Conservation (phyloP, 73 alveolate genomes). For the Symbiodinium natans region DNA sequence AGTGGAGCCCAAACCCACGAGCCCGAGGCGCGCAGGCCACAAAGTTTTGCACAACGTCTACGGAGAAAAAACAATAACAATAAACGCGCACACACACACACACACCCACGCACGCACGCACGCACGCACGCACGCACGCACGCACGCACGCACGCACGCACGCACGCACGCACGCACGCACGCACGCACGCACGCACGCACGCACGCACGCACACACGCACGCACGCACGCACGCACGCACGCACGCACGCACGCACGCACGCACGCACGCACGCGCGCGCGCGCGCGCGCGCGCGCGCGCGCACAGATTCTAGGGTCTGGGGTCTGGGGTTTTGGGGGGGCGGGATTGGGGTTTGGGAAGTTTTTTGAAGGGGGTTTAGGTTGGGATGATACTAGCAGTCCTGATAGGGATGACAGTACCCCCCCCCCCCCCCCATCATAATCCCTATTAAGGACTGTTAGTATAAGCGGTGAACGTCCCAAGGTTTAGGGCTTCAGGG, state of each 20-base stretch:
- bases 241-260: slow-evolving; percentile 28
- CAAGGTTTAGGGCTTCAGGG: too few species aligned
- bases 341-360: too few species aligned
- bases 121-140: slow-evolving; percentile 8
- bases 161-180: slow-evolving; percentile 38
- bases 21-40: too few species aligned
- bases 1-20: too few species aligned
- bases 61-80: too few species aligned
- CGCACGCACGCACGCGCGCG: slow-evolving; percentile 20
- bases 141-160: slow-evolving; percentile 28
- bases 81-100: slow-evolving; percentile 19
- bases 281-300: slow-evolving; percentile 38
- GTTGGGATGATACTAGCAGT: too few species aligned
- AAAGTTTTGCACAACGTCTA: too few species aligned
- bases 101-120: slow-evolving; percentile 29
- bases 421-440: too few species aligned
- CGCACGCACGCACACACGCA: slow-evolving; percentile 19
- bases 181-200: slow-evolving; percentile 22
- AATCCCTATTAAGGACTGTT: too few species aligned
- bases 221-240: background rate
- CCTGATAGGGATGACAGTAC: too few species aligned
- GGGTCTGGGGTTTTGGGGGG: background rate
- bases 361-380: too few species aligned
- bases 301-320: background rate
- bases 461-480: too few species aligned